phyloP scores from a whole-genome alignment of 345 rosid genomes.

The Conringia planisiliqua region DNA sequence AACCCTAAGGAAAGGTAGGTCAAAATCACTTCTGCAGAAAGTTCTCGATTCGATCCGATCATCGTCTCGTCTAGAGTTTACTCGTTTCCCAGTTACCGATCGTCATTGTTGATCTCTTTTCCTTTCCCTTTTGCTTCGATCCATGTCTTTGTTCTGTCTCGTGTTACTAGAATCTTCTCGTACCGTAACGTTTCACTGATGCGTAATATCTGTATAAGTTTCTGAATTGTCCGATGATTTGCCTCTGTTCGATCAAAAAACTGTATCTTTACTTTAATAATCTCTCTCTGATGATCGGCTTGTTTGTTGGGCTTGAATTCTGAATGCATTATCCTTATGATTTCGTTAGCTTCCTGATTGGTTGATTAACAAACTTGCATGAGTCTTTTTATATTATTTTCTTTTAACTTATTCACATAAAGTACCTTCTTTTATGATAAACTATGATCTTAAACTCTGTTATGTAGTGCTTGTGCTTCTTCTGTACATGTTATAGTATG shows the following conservation, averaged over 20 bases:
- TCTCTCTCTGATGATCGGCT: conserved; percentile 2
- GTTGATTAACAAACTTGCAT: not conserved
- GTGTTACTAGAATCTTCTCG: not conserved
- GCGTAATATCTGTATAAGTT: not conserved
- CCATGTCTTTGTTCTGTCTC: conserved; percentile 3
- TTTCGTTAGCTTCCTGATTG: not conserved
- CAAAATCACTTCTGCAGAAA: not conserved
- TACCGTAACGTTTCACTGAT: not conserved
- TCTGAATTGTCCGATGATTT: not conserved
- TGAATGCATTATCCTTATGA: not conserved
- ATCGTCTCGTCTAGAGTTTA: not conserved
- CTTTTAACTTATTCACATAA: not conserved
- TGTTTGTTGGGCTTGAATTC: not conserved
- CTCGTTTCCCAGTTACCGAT: conserved; percentile 9
- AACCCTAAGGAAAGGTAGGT: conserved; percentile 28
- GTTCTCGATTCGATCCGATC: not conserved
- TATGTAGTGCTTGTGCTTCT: conserved; percentile 6
- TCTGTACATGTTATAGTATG: not conserved
- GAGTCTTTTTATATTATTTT: not conserved
- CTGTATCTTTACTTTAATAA: not conserved
- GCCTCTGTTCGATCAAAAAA: conserved; percentile 5
- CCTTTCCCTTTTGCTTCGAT: not conserved
- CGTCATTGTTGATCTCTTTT: not conserved
- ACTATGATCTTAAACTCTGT: not conserved
- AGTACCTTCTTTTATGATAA: not conserved